Conservation (phyloP, 2,329 filamentous ascomycete species). For the Calycina herbarum region DNA sequence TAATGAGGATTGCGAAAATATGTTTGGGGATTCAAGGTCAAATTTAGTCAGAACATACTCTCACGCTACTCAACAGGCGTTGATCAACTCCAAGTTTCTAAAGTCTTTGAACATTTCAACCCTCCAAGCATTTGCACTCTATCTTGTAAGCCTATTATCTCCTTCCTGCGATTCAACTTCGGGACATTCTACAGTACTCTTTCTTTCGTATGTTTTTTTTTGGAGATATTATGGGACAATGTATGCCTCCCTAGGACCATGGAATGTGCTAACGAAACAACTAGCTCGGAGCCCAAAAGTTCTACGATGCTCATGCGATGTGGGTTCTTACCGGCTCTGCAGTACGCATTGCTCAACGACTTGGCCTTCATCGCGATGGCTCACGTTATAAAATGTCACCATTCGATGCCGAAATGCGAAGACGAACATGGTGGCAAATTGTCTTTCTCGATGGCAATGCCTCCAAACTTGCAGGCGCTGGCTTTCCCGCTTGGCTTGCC, state of each 20-base stretch:
- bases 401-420: slow-evolving; percentile 60
- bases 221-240: too few species aligned
- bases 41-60: slow-evolving; percentile 56
- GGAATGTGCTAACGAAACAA: not conserved
- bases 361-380: slow-evolving; percentile 51
- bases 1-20: slow-evolving; percentile 53
- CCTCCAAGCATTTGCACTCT: slow-evolving; percentile 68
- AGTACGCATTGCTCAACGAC: slow-evolving; percentile 48
- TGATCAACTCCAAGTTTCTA: slow-evolving; percentile 67
- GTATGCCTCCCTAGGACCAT: not conserved
- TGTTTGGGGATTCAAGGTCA: slow-evolving; percentile 54
- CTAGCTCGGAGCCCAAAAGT: slow-evolving; percentile 39
- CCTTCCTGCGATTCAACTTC: slow-evolving; percentile 1
- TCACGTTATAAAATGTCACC: slow-evolving; percentile 40
- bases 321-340: slow-evolving; percentile 51
- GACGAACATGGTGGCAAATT: slow-evolving; percentile 63
- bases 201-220: not conserved
- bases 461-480: slow-evolving; percentile 55
- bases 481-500: slow-evolving; percentile 40
- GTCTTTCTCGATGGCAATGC: slow-evolving; percentile 59
- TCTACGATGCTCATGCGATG: slow-evolving; percentile 45
- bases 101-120: slow-evolving; percentile 64
- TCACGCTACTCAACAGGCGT: slow-evolving; percentile 61
- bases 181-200: not conserved
- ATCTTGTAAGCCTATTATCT: slow-evolving; percentile 52